Conservation (phyloP, 73 alveolate species). For the Paramecium sonneborni region DNA sequence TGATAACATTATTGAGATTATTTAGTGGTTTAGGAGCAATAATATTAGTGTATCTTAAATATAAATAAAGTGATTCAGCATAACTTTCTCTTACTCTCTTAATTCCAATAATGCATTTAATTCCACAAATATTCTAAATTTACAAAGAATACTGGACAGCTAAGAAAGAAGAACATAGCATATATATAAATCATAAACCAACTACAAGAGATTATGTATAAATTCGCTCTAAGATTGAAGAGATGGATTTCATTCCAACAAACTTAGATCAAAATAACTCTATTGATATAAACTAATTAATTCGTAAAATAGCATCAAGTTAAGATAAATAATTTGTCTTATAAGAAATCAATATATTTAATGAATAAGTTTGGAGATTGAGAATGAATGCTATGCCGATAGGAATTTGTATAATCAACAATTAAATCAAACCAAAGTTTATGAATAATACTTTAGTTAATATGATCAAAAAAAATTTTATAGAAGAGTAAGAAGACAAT, state of each 20-base stretch:
- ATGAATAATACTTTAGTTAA: not conserved
- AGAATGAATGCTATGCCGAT: slow-evolving; percentile 53
- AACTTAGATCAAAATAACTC: not conserved
- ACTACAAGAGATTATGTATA: not conserved
- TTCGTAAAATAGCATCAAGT: not conserved
- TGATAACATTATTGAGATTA: not conserved
- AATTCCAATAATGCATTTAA: not conserved
- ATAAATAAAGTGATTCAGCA: not conserved
- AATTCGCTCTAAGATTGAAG: not conserved
- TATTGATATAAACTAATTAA: not conserved
- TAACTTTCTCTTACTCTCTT: not conserved
- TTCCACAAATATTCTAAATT: not conserved
- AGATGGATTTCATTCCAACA: not conserved
- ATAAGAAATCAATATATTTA: not conserved
- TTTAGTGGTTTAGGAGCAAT: not conserved
- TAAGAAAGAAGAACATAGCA: not conserved
- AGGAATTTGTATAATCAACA: not conserved
- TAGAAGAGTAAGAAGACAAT: not conserved
- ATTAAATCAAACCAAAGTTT: not conserved
- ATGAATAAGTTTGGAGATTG: slow-evolving; percentile 12
- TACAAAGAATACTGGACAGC: not conserved
- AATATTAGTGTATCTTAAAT: not conserved
- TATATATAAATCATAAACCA: not conserved
- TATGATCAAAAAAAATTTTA: not conserved
- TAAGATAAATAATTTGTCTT: not conserved